Evolutionary conservation across 2,329 filamentous ascomycete genomes (phyloP), one percentile per base, ranked within the genome.

Genomic region (Escovopsis weberi): DNA sequence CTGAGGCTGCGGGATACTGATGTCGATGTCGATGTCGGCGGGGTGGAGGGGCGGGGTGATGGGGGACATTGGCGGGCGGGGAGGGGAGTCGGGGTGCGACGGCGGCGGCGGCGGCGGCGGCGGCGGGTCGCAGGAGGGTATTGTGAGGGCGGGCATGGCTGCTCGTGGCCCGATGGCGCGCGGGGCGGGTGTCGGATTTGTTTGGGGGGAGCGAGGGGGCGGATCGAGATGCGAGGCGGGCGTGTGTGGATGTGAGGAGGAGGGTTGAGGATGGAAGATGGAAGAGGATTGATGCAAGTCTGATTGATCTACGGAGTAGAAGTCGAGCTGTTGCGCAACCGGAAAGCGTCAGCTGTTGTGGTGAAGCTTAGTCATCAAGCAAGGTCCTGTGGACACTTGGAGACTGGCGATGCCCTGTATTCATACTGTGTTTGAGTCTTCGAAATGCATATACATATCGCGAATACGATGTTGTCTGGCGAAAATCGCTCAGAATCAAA

Each of bases 51-150:
- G 28, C 9, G 72, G 71, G 15, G 73, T 74, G 47, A 75, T 68
- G 42, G 72, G 72, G 47, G 70, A 74, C 48, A 75, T 62, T 42
- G 70, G 66, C 19, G 72, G 72, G 28, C 65, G 62, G 28, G 54
- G 53, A 2, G 72, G 70, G 15, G 70, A 71, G n/a, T n/a, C n/a
- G n/a, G n/a, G n/a, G n/a, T n/a, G n/a, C n/a, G n/a, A n/a, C n/a
- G n/a, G n/a, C n/a, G 32, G 64, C 57, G 33, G 64, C 56, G 36
- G 62, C 62, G 23, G 26, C 6, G 9, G 26, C 5, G 57, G 50
- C 43, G 45, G 36, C 49, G 46, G 45, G 48, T 51, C 49, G 47
- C 54, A 51, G 37, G 56, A 57, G 30, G 53, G 51, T 39, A 59
- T 54, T 38, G 55, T 60, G 45, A 59, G 53, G 40, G 56, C 55